These are phyloP conservation scores for Penicillium herquei DNA, from an alignment of 495 filamentous ascomycete species.

Conservation along the genomic window DNA sequence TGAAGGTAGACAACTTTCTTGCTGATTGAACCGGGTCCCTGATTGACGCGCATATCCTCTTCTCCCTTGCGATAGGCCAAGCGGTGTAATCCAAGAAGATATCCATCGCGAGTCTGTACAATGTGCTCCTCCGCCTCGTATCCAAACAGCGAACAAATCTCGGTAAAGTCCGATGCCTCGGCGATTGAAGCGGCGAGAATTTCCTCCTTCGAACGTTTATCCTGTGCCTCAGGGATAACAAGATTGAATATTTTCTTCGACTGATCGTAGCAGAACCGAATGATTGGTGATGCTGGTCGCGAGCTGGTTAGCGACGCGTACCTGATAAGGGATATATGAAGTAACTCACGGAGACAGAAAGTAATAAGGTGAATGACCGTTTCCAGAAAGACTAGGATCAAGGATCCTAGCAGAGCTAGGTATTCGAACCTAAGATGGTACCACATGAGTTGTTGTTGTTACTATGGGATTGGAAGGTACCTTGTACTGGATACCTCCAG, in stretches of 20 bases:
- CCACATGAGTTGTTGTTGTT: constrained; percentile 6
- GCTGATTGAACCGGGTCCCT: constrained; percentile 63
- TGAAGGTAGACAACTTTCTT: constrained; percentile 94
- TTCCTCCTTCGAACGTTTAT: constrained; percentile 50
- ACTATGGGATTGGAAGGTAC: background rate
- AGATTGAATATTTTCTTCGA: constrained; percentile 82
- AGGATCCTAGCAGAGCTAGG: constrained; percentile 75
- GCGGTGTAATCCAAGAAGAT: constrained; percentile 87
- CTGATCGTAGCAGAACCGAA: constrained; percentile 76
- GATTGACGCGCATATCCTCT: constrained; percentile 68
- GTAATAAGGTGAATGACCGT: constrained; percentile 82
- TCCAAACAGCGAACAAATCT: constrained; percentile 82
- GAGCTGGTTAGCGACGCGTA: constrained; percentile 17
- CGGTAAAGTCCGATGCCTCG: constrained; percentile 84
- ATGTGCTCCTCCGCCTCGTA: constrained; percentile 96
- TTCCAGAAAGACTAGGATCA: constrained; percentile 78
- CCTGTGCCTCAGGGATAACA: constrained; percentile 64
- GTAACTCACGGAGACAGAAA: constrained; percentile 74
- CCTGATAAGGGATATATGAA: background rate
- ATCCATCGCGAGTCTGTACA: constrained; percentile 90
- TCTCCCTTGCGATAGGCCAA: constrained; percentile 79
- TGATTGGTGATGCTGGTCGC: constrained; percentile 65
- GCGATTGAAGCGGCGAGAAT: constrained; percentile 50
- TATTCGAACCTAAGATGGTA: constrained; percentile 66
- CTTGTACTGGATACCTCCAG: background rate